phyloP scores from a whole-genome alignment of 305 asterid genomes.

The Ilex paraguariensis region DNA sequence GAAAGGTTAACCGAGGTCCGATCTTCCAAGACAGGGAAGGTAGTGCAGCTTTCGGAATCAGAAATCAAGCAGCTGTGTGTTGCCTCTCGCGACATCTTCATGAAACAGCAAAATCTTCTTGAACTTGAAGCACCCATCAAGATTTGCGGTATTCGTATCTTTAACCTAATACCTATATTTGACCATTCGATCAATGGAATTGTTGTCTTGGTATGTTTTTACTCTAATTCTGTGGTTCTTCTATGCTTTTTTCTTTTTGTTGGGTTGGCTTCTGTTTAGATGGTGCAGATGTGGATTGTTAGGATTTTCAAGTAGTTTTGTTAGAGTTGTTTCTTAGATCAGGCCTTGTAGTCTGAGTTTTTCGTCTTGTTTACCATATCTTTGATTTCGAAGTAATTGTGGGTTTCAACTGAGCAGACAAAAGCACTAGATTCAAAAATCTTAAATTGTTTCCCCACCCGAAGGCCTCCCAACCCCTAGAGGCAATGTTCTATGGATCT shows the following conservation, averaged over 20 bases:
- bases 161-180: neutral
- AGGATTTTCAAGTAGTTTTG: too few species aligned
- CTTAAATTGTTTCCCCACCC: too few species aligned
- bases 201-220: conserved; percentile 1
- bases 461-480: too few species aligned
- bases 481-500: too few species aligned
- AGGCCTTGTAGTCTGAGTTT: too few species aligned
- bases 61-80: conserved; percentile 94
- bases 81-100: conserved; percentile 79
- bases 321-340: too few species aligned
- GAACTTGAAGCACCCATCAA: conserved; percentile 98
- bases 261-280: too few species aligned
- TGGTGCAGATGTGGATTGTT: too few species aligned
- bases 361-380: too few species aligned
- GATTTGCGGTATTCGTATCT: conserved; percentile 73
- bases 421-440: too few species aligned
- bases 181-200: neutral
- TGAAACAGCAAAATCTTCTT: conserved; percentile 83
- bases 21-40: conserved; percentile 90
- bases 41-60: conserved; percentile 85
- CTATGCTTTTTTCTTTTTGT: neutral
- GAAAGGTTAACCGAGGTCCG: conserved; percentile 84
- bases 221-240: neutral
- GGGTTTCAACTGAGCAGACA: too few species aligned
- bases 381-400: too few species aligned